A percentile compares a stretch with the other conserved stretches of the same genome.
Evolutionary conservation across 352 stramenopile genomes (phyloP).

Genomic region (Globisporangium acanthophoron): DNA sequence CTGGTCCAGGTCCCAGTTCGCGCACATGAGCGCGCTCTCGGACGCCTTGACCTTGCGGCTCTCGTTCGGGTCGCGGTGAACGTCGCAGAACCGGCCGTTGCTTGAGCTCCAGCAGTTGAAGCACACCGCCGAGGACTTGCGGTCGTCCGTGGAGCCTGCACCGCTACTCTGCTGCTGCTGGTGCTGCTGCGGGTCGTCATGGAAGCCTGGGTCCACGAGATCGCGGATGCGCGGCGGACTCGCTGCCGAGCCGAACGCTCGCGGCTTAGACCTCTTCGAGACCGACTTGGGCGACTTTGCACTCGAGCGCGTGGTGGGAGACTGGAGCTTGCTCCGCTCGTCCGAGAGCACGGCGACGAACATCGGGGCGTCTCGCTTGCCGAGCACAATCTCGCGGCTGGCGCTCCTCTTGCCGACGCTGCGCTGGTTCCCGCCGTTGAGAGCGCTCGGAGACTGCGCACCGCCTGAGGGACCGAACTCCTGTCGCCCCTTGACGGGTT

Average conservation of each 20-base stretch:
- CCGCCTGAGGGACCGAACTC: neutral
- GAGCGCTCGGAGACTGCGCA: neutral
- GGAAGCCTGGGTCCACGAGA: constrained; percentile 66
- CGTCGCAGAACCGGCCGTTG: constrained; percentile 74
- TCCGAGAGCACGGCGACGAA: constrained; percentile 54
- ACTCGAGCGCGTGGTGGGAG: neutral
- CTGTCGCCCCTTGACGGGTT: constrained; percentile 16
- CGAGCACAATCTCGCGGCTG: constrained; percentile 55
- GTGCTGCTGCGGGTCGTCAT: constrained; percentile 19
- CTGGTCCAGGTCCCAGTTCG: constrained; percentile 90
- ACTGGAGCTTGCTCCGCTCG: constrained; percentile 8
- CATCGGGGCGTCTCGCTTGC: constrained; percentile 48
- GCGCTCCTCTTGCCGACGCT: constrained; percentile 13
- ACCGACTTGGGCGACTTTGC: constrained; percentile 4
- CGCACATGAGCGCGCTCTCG: constrained; percentile 88
- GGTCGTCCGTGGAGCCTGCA: no score
- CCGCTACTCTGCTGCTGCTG: neutral
- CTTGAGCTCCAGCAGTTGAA: constrained; percentile 94
- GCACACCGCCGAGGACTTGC: constrained; percentile 32
- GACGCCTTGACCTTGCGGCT: constrained; percentile 40
- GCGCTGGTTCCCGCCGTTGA: neutral
- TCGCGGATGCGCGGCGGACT: constrained; percentile 64
- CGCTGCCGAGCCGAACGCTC: constrained; percentile 6
- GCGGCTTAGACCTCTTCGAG: constrained; percentile 16
- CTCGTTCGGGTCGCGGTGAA: constrained; percentile 42